Percentiles rank a stretch among this genome's conserved stretches.
Conservation (phyloP, 345 rosid genomes). For the Dimocarpus longan region DNA sequence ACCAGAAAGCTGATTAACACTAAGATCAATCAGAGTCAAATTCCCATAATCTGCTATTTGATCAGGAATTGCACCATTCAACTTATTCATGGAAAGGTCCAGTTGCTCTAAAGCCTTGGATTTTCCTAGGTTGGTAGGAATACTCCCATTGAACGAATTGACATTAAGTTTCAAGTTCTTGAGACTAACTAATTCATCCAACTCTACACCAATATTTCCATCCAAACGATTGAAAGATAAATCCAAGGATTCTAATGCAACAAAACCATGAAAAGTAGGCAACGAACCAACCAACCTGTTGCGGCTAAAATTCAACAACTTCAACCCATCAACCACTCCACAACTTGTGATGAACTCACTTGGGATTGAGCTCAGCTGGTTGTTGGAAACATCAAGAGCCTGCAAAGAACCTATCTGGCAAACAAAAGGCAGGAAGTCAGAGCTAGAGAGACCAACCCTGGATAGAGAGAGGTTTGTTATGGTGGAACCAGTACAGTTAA, state of each 20-base stretch:
- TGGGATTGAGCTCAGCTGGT: conserved; percentile 52
- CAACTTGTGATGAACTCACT: conserved; percentile 44
- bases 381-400: conserved; percentile 56
- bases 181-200: no score
- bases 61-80: no score
- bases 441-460: conserved; percentile 37
- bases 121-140: no score
- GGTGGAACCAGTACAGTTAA: conserved; percentile 47
- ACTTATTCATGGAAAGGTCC: no score
- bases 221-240: conserved; percentile 46
- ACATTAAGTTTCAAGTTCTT: no score
- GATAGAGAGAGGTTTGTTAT: conserved; percentile 41
- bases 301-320: conserved; percentile 53
- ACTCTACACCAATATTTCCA: conserved; percentile 26
- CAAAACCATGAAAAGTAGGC: conserved; percentile 53
- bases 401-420: conserved; percentile 61
- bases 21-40: no score
- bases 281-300: conserved; percentile 42
- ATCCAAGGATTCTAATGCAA: conserved; percentile 51
- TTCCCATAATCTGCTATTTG: no score
- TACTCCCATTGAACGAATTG: no score
- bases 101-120: no score
- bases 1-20: no score
- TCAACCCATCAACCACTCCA: conserved; percentile 45
- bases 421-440: conserved; percentile 43